Base-by-base conservation (phyloP, 2,329 filamentous ascomycete genomes). In the Ceratocystis ficicola region DNA sequence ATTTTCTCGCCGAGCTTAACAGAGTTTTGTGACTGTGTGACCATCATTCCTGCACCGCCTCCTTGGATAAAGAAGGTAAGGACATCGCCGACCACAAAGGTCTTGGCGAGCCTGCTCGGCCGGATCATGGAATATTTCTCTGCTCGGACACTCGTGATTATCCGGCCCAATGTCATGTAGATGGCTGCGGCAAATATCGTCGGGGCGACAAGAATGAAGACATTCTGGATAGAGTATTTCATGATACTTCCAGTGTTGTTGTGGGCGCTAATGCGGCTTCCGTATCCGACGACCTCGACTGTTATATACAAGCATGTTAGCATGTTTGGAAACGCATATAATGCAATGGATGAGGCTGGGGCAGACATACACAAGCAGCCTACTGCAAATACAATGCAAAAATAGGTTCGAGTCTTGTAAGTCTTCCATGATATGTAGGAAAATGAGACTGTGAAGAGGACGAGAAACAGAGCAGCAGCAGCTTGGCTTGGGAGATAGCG, bases 21-120 rank as follows among this genome's bases (percentile, higher is more conserved):
- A 20, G 25, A 25, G 22, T 22, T 15, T 20, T 60, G 20, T 10
- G 62, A 46, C 12, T 52, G 52, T 32, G 64, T 15, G 3, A 55
- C 48, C 60, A 68, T 66, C 63, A 80, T 69, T 1, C 76, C 76
- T 15, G 73, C 76, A 17, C 79, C 80, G 32, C 73, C 74, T 15
- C 74, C 74, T 71, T 85, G 82, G 2, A 83, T 72, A 2, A 78
- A 41, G 70, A 85, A 81, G 1, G 78, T 80, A 5, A 82, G 62
- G 2, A 84, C 71, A 69, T 85, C 83, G 44, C 81, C 80, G 5
- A 71, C 63, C 3, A 86, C 81, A 67, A 85, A 85, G 44, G 80
- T 74, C 65, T 77, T 80, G 2, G 82, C 84, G 5, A 84, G 71
- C 76, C 78, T 79, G 6, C 67, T 68, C 20, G 72, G 69, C 5